These are phyloP conservation scores for Tubosaeta sp. DNA, from an alignment of 768 basidiomycete genomes.

Conservation along the genomic window DNA sequence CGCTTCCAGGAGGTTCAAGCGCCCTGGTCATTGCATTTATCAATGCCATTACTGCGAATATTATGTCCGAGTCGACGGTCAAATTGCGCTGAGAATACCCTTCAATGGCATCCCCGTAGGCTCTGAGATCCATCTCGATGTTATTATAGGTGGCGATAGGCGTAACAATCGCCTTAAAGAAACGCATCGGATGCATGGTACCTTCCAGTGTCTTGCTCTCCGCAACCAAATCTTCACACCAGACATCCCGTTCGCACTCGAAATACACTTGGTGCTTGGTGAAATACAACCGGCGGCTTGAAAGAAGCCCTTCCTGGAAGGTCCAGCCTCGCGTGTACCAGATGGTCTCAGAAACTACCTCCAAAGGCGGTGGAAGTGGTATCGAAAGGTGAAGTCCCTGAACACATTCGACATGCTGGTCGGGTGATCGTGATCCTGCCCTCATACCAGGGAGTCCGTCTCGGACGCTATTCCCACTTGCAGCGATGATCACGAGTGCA, in stretches of 20 bases:
- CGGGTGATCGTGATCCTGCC: constrained; percentile 4
- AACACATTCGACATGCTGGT: constrained; percentile 16
- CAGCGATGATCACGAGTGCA: constrained; percentile 17
- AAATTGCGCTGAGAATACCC: constrained; percentile 12
- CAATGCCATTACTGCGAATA: constrained; percentile 8
- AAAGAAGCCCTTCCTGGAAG: constrained; percentile 19
- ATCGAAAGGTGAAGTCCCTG: constrained; percentile 21
- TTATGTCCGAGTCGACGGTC: constrained; percentile 13
- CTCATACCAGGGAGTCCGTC: constrained; percentile 12
- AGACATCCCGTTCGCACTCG: constrained; percentile 17
- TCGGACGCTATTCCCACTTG: constrained; percentile 10
- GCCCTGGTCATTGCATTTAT: constrained; percentile 1
- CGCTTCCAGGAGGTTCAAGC: not conserved
- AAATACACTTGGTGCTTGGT: constrained; percentile 22
- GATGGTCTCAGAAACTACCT: constrained; percentile 1
- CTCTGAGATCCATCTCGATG: not conserved
- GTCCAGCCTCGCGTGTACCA: constrained; percentile 25
- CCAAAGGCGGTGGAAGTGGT: constrained; percentile 13
- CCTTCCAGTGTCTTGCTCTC: constrained; percentile 8
- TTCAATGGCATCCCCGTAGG: constrained; percentile 7
- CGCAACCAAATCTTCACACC: constrained; percentile 21
- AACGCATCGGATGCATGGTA: constrained; percentile 8
- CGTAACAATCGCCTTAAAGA: not conserved
- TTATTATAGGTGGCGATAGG: not conserved
- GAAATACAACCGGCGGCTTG: constrained; percentile 19